phyloP scores from a whole-genome alignment of 306 rosid species.

The Rubus parviflorus region DNA sequence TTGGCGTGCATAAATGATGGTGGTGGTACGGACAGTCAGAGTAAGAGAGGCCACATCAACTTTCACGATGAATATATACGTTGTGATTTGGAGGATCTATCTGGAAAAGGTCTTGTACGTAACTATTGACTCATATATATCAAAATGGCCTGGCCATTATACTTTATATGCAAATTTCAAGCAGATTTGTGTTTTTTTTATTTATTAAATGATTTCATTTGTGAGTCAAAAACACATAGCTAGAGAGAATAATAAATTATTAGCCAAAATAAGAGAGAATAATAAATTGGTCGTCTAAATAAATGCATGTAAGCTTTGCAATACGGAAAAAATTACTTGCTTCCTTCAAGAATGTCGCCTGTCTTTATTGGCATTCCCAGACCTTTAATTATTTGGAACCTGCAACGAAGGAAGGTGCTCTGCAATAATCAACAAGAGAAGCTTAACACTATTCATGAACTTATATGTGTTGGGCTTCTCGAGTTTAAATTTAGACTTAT shows the following conservation, averaged over 20 bases:
- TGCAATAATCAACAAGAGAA: background rate
- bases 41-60: conserved; percentile 1
- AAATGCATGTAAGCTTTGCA: background rate
- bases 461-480: background rate
- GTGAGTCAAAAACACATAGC: background rate
- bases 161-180: background rate
- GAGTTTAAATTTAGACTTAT: too few relatives aligned
- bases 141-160: background rate
- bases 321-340: conserved; percentile 4
- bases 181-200: background rate
- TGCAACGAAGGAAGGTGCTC: background rate
- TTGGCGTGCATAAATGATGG: background rate
- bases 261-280: too few relatives aligned
- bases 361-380: conserved; percentile 3
- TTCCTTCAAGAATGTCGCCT: conserved; percentile 12
- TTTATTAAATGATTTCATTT: background rate
- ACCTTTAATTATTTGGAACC: background rate
- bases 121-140: background rate
- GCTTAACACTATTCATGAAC: background rate
- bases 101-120: conserved; percentile 3
- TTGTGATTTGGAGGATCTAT: background rate
- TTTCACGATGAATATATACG: conserved; percentile 9
- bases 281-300: too few relatives aligned
- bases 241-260: background rate
- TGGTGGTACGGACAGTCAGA: conserved; percentile 8